A percentile compares a stretch with the other conserved stretches of the same genome.
These are phyloP conservation scores for Penicillium tannophilum DNA, from an alignment of 495 filamentous ascomycete species.

Conservation along the genomic window DNA sequence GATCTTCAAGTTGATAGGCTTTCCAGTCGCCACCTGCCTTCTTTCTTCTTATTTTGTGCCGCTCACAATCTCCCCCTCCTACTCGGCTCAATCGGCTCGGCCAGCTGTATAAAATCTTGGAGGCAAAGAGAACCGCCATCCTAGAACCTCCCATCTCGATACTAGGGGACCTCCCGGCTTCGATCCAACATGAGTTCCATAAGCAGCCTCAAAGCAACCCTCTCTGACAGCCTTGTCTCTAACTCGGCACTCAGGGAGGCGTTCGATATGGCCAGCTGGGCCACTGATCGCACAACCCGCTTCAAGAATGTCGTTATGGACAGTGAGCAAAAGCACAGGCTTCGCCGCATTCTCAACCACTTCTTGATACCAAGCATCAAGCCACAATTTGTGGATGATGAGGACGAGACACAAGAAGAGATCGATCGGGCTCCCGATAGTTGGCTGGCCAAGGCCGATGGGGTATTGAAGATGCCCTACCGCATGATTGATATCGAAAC, in stretches of 20 bases:
- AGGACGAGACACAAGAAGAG: background rate
- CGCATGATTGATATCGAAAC: conserved; percentile 53
- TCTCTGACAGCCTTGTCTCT: conserved; percentile 3
- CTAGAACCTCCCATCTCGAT: background rate
- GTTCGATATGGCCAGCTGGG: conserved; percentile 7
- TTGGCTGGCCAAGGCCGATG: conserved; percentile 9
- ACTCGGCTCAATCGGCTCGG: background rate
- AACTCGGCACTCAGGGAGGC: conserved; percentile 8
- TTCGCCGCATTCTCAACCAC: conserved; percentile 11
- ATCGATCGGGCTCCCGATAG: conserved; percentile 2
- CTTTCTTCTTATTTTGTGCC: background rate
- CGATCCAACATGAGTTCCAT: background rate
- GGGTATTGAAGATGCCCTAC: conserved; percentile 10
- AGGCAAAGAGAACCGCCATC: background rate
- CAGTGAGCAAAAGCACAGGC: conserved; percentile 6
- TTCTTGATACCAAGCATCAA: conserved; percentile 7
- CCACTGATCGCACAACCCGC: conserved; percentile 2
- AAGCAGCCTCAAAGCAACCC: conserved; percentile 4
- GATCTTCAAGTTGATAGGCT: background rate
- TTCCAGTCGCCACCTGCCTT: background rate
- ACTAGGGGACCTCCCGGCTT: background rate
- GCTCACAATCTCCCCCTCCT: background rate
- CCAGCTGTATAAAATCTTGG: background rate
- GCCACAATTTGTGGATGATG: conserved; percentile 10
- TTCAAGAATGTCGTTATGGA: conserved; percentile 8